Conservation (phyloP, 2,329 filamentous ascomycete genomes). For the Bimuria novae-zelandiae region DNA sequence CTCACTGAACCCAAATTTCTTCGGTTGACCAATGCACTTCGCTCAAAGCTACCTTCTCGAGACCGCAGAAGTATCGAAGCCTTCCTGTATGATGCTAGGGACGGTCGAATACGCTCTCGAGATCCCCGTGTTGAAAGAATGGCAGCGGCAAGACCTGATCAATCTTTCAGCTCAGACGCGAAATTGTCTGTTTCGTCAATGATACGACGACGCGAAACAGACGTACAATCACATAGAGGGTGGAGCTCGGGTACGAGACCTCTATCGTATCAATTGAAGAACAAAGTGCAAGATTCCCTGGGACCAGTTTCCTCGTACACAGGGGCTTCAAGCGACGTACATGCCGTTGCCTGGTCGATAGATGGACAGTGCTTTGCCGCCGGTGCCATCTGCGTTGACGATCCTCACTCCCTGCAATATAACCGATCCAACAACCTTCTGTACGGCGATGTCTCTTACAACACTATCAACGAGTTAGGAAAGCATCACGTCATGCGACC, state of each 20-base stretch:
- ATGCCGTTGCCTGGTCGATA: constrained; percentile 60
- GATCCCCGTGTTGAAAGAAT: constrained; percentile 33
- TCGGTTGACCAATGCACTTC: constrained; percentile 20
- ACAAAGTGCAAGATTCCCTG: constrained; percentile 46
- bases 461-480: constrained; percentile 56
- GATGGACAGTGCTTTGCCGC: constrained; percentile 60
- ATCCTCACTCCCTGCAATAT: constrained; percentile 63
- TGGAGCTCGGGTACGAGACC: constrained; percentile 29
- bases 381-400: constrained; percentile 61
- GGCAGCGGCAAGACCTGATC: constrained; percentile 23
- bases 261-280: constrained; percentile 31
- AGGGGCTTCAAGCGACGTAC: constrained; percentile 63
- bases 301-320: constrained; percentile 56
- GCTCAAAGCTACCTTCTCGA: constrained; percentile 20
- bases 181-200: constrained; percentile 25
- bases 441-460: constrained; percentile 52
- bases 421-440: constrained; percentile 63
- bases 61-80: constrained; percentile 30
- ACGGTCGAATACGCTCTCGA: constrained; percentile 23
- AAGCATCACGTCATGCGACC: constrained; percentile 56
- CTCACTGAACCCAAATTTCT: constrained; percentile 31
- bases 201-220: constrained; percentile 41
- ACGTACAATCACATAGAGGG: constrained; percentile 31
- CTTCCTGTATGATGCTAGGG: constrained; percentile 37
- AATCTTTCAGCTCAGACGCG: constrained; percentile 18